Conservation (phyloP, 164 flowering plant species). For the Chimonanthus praecox region DNA sequence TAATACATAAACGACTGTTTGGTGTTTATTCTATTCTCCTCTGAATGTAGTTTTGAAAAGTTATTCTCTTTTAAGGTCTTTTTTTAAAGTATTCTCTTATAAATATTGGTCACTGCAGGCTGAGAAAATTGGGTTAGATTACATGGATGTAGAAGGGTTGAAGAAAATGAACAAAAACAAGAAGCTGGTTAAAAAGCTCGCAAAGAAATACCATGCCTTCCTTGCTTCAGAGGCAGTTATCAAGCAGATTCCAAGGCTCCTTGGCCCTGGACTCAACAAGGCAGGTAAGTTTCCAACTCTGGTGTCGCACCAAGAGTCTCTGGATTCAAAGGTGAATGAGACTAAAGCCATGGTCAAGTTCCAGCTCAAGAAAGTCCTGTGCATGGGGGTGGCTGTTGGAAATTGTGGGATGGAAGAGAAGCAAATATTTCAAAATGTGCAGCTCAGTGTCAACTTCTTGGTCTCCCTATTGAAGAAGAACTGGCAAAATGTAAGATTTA, state of each 20-base stretch:
- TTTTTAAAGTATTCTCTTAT: too few relatives aligned
- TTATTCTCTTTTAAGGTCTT: too few relatives aligned
- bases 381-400: slow-evolving; percentile 23
- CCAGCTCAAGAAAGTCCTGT: slow-evolving; percentile 13
- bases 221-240: not conserved
- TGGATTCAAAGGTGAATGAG: slow-evolving; percentile 13
- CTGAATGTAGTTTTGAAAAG: too few relatives aligned
- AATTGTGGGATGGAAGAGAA: slow-evolving; percentile 11
- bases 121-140: slow-evolving; percentile 16
- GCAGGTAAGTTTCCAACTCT: slow-evolving; percentile 13
- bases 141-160: slow-evolving; percentile 18
- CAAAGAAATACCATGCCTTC: too few relatives aligned
- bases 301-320: slow-evolving; percentile 16
- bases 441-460: slow-evolving; percentile 16
- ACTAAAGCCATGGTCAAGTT: too few relatives aligned
- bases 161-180: slow-evolving; percentile 21
- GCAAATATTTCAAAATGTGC: too few relatives aligned
- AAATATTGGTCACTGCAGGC: slow-evolving; percentile 5
- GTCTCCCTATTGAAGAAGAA: slow-evolving; percentile 19
- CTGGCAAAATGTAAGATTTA: slow-evolving; percentile 16
- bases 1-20: too few relatives aligned
- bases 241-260: slow-evolving; percentile 18
- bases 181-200: slow-evolving; percentile 8
- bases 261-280: slow-evolving; percentile 7
- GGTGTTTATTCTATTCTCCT: too few relatives aligned